phyloP scores from a whole-genome alignment of 2,329 filamentous ascomycete genomes.

The Ascochyta clinopodiicola region DNA sequence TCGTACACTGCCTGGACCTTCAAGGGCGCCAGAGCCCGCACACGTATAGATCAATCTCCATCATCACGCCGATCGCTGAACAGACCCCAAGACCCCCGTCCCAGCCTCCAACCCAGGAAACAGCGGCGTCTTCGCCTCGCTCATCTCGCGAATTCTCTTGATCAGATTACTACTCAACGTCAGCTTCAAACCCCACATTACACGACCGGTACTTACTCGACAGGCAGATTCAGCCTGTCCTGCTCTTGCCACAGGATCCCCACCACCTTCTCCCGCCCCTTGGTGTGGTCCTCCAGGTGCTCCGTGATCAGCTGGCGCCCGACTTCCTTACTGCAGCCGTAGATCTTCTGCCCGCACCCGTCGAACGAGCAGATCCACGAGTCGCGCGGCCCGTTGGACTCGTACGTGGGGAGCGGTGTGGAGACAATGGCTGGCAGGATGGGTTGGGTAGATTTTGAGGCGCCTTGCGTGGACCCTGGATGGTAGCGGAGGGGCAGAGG shows the following conservation, averaged over 20 bases:
- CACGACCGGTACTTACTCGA: constrained; percentile 37
- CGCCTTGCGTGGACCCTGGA: constrained; percentile 13
- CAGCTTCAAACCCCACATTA: not conserved
- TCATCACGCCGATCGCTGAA: constrained; percentile 21
- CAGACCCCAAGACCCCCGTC: not conserved
- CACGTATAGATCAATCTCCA: too few relatives aligned
- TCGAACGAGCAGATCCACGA: constrained; percentile 72
- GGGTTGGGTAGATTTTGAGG: constrained; percentile 16
- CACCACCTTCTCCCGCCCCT: constrained; percentile 59
- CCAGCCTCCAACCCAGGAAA: constrained; percentile 22
- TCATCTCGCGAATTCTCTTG: constrained; percentile 54
- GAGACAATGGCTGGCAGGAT: constrained; percentile 28
- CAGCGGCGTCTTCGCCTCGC: constrained; percentile 39
- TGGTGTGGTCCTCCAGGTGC: constrained; percentile 68
- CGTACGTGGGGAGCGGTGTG: constrained; percentile 43
- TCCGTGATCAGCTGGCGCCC: constrained; percentile 64
- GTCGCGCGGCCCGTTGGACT: constrained; percentile 62
- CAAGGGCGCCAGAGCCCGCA: too few relatives aligned
- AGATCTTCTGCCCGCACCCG: constrained; percentile 69
- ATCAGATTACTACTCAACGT: constrained; percentile 49
- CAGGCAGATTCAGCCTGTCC: constrained; percentile 48
- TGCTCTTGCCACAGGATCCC: constrained; percentile 63
- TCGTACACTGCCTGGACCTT: too few relatives aligned
- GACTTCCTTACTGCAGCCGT: constrained; percentile 63
- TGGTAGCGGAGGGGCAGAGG: constrained; percentile 38